Evolutionary conservation across 768 basidiomycete species (phyloP), one percentile per base, ranked within the genome.

Genomic region (Coprinopsis cinerea): DNA sequence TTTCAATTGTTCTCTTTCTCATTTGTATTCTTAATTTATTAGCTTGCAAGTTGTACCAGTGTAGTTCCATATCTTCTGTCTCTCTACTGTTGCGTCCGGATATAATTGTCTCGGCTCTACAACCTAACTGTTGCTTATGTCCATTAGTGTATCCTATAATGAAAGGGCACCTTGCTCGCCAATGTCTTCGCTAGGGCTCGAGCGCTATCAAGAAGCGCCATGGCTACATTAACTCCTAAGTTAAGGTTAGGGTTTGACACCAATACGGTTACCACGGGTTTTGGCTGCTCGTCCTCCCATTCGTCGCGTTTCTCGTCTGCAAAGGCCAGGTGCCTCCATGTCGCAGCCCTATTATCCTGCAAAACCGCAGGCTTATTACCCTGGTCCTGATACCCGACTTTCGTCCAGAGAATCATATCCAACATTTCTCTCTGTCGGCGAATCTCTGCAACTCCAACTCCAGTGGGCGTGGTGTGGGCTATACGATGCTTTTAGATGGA

Each of bases 401-500:
- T 66, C 74, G 2, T 68, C 83, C 17, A 71, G 84, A 30, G 62
- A 75, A 2, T 63, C 74, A 1, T 91, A 90, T 64, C 88, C 89
- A 0, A 62, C 71, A 11, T 91, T 90, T 63, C 72, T 90, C 5
- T 75, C 87, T 1, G 54, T 85, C 2, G 72, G 71, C 13, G 77
- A 85, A 22, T 82, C 87, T 0, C 59, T 78, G 15, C 61, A 67
- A 58, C 67, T 88, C 2, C 88, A 90, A 57, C 52, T 79, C 9
- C 70, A 63, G 45, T 90, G 81, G 68, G 72, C 76, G 13, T 71
- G 71, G 56, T 64, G 65, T 9, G 89, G 88, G 14, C 60, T 90
- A 10, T 59, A 77, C 35, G 88, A 91, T 66, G 78, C 87, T 13
- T 85, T 79, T 62, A 77, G 86, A 25, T 88, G 85, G 84, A 77